phyloP scores from a whole-genome alignment of 2,329 filamentous ascomycete genomes.

The Dothistroma septosporum region DNA sequence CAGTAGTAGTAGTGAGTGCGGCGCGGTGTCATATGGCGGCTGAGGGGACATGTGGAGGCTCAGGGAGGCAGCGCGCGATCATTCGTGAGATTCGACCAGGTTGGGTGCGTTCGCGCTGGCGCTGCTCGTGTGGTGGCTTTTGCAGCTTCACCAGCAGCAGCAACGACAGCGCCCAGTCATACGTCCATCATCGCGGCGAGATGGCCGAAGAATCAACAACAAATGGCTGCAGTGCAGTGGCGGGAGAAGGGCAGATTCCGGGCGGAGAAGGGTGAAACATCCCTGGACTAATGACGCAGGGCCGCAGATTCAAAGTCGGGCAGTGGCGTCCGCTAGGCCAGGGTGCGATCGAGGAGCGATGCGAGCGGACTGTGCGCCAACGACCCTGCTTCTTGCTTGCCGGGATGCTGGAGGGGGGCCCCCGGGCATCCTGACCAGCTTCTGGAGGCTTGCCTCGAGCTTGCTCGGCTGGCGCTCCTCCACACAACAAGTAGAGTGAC shows the following conservation, averaged over 20 bases:
- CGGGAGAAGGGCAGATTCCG: neutral
- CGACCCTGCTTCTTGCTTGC: neutral
- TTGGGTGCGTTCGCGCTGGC: neutral
- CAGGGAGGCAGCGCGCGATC: neutral
- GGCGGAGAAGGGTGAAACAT: neutral
- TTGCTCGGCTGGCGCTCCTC: neutral
- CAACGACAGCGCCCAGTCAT: neutral
- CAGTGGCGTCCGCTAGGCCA: neutral
- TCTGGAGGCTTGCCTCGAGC: neutral
- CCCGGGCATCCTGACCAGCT: neutral
- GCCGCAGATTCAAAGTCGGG: neutral
- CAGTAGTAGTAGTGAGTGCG: too few species aligned
- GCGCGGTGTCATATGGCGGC: too few species aligned
- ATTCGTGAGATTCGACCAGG: neutral
- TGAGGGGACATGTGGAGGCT: neutral
- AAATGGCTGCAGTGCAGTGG: neutral
- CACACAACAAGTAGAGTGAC: slow-evolving; percentile 1
- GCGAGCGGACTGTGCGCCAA: neutral
- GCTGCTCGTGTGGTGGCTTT: neutral
- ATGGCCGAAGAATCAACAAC: too few species aligned
- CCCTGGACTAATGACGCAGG: neutral
- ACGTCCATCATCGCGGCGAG: neutral
- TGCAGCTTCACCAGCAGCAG: slow-evolving; percentile 1
- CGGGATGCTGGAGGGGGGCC: neutral
- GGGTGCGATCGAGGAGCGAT: neutral